Evolutionary conservation across 148 eudicot genomes (phyloP).

Genomic region (Arctostaphylos glauca): DNA sequence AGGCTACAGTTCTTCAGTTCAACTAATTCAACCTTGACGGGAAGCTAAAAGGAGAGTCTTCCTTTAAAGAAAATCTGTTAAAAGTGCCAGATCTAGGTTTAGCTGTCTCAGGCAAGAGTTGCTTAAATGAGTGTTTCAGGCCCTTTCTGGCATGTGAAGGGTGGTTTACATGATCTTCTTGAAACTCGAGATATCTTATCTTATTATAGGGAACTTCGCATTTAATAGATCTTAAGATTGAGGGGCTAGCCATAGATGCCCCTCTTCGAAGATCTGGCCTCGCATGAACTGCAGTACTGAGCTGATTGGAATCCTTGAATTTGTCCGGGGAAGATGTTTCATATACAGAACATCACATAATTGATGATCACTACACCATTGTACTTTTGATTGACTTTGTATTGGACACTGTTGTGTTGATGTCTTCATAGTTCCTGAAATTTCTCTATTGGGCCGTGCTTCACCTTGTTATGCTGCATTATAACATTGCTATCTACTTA

Average conservation of each 20-base stretch:
- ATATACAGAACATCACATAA: neutral
- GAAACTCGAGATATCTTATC: no score
- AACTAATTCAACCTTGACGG: no score
- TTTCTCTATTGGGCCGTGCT: neutral
- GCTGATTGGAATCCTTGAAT: neutral
- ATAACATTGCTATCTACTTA: neutral
- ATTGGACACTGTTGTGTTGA: neutral
- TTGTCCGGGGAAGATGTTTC: neutral
- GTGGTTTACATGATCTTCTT: no score
- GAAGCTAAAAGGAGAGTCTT: no score
- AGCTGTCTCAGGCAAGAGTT: no score
- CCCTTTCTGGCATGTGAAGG: neutral
- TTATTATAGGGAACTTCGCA: neutral
- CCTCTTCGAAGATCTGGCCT: neutral
- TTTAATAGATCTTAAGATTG: neutral
- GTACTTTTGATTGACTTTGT: conserved; percentile 8
- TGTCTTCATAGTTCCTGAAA: neutral
- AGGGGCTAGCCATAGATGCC: neutral
- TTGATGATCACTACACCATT: neutral
- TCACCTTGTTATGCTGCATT: neutral
- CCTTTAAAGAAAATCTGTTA: no score
- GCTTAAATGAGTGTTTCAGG: no score
- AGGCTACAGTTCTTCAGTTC: no score
- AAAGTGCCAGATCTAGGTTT: no score
- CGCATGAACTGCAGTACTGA: neutral